Evolutionary conservation across 1,139 yeast species (phyloP), one percentile per base, ranked within the genome.

Genomic region (Yamadazyma conglobata): DNA sequence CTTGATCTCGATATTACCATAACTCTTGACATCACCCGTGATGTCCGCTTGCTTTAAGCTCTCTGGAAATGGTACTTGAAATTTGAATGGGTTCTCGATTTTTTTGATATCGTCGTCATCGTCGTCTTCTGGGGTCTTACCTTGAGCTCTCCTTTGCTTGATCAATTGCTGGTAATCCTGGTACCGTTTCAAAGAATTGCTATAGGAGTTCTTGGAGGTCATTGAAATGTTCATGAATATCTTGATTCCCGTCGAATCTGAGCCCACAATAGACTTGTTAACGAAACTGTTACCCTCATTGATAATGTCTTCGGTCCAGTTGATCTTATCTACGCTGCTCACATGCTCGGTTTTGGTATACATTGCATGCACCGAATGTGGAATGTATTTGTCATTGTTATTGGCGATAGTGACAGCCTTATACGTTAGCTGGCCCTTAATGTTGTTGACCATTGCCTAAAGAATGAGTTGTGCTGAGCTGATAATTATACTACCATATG

Each of bases 191-290:
- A 47, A 32, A 5, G 58, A 52, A 10, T 40, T 39, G 10, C 42
- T 37, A 29, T 46, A 44, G 1, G 65, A 56, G 40, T 68, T 68
- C 30, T 48, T 52, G 23, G 44, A 45, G 7, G 73, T 61, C 25
- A 77, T 70, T 3, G 87, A 70, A 6, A 79, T 56, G 20, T 70
- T 70, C 11, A 81, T 73, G 15, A 64, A 51, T 51, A 81, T 88
- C 24, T 56, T 59, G 13, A 12, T 17, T 15, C 21, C 24, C 3
- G 9, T 22, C 6, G 10, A 4, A 9, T 20, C 21, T 8, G 16
- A 11, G 0, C 79, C 84, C 27, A 64, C 60, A 4, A 82, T 70
- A 24, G 75, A 69, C 33, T 84, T 65, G 30, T 81, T 79, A 27
- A 70, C 62, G 48, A 78, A 83, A 38, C 44, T 78, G 37, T 71